A percentile compares a stretch with the other conserved stretches of the same genome.
Conservation (phyloP, 768 basidiomycete genomes). For the Leccinum broughii region DNA sequence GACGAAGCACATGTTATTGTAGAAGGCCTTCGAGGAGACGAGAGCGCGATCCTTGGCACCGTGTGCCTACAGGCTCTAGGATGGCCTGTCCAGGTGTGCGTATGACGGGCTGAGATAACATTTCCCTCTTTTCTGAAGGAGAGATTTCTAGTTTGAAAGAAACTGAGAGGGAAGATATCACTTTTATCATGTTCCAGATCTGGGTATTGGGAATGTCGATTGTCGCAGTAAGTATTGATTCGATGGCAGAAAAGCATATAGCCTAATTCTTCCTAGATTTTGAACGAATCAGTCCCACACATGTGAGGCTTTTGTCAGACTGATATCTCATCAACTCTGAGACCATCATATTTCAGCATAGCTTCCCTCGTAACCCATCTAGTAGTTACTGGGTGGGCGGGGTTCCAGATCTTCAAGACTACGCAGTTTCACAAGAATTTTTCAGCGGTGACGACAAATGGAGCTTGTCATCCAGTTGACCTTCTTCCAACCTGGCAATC, state of each 20-base stretch:
- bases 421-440: conserved; percentile 58
- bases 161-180: conserved; percentile 75
- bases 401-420: conserved; percentile 64
- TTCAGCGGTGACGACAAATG: conserved; percentile 54
- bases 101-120: conserved; percentile 9
- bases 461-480: conserved; percentile 57
- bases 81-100: conserved; percentile 71
- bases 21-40: conserved; percentile 36
- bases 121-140: neutral
- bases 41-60: conserved; percentile 40
- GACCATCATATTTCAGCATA: conserved; percentile 33
- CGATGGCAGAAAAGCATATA: conserved; percentile 20
- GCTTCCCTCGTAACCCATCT: conserved; percentile 74
- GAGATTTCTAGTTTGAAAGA: conserved; percentile 53
- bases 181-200: conserved; percentile 76
- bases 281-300: conserved; percentile 82
- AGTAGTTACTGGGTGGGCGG: conserved; percentile 72
- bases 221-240: conserved; percentile 46
- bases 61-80: conserved; percentile 62
- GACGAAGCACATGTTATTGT: conserved; percentile 29
- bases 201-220: conserved; percentile 81
- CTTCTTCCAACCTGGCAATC: conserved; percentile 61
- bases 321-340: neutral
- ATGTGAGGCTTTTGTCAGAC: conserved; percentile 35
- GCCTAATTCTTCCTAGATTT: conserved; percentile 24